phyloP scores from a whole-genome alignment of 2,329 filamentous ascomycete genomes.

The Nothophaeocryptopus gaeumannii region DNA sequence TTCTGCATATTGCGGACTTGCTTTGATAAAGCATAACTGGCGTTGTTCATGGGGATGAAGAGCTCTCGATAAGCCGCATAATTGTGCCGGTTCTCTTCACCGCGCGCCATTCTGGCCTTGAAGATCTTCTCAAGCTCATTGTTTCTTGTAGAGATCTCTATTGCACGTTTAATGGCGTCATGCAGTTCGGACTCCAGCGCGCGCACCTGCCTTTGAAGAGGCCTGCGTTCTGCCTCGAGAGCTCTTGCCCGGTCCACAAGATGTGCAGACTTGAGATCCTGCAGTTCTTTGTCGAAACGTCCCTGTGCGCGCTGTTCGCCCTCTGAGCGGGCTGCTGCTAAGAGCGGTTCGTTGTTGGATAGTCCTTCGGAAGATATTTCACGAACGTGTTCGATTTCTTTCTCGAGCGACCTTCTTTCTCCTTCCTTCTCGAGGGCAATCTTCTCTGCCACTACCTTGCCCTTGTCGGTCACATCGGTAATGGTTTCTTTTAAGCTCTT shows the following conservation, averaged over 20 bases:
- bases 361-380: slow-evolving; percentile 5
- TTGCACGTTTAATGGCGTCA: neutral
- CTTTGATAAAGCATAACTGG: neutral
- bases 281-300: neutral
- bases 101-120: slow-evolving; percentile 3
- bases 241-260: too few relatives aligned
- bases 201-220: too few relatives aligned
- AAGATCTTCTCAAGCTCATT: slow-evolving; percentile 1
- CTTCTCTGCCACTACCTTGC: neutral
- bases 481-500: too few relatives aligned
- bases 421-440: neutral
- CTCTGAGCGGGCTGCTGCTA: slow-evolving; percentile 7
- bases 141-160: neutral
- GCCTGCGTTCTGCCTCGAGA: too few relatives aligned
- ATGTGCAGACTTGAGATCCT: neutral
- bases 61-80: slow-evolving; percentile 17
- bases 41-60: slow-evolving; percentile 5
- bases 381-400: slow-evolving; percentile 3
- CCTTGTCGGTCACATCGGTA: too few relatives aligned
- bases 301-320: slow-evolving; percentile 1
- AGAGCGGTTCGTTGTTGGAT: slow-evolving; percentile 3
- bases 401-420: neutral
- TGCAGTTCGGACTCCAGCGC: slow-evolving; percentile 1
- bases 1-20: neutral
- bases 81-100: slow-evolving; percentile 9